A percentile compares a stretch with the other conserved stretches of the same genome.
Conservation (phyloP, 2,329 filamentous ascomycete genomes). For the Colletotrichum higginsianum region DNA sequence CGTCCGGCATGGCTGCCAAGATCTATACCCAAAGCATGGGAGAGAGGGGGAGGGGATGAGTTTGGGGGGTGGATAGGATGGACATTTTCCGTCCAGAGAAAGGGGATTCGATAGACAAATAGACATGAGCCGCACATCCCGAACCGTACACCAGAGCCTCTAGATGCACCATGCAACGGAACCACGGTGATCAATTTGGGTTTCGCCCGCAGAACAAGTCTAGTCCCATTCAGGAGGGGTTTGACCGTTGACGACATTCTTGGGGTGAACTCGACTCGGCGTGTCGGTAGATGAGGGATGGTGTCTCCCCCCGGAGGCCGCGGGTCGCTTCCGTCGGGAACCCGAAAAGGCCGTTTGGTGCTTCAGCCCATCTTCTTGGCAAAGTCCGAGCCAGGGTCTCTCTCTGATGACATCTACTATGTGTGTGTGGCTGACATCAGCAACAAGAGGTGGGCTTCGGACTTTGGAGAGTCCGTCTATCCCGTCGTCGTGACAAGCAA, state of each 20-base stretch:
- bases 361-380: conserved; percentile 11
- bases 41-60: background rate
- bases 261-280: background rate
- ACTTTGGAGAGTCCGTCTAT: background rate
- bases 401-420: background rate
- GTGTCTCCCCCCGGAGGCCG: conserved; percentile 13
- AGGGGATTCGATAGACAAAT: conserved; percentile 24
- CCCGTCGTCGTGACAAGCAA: too few species aligned
- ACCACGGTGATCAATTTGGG: background rate
- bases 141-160: conserved; percentile 1
- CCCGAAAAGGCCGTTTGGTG: background rate
- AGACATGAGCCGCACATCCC: conserved; percentile 7
- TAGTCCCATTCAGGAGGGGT: background rate
- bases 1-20: conserved; percentile 21
- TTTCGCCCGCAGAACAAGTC: conserved; percentile 15
- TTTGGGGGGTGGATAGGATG: background rate
- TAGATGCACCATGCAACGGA: conserved; percentile 17
- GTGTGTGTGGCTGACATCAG: background rate
- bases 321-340: conserved; percentile 2
- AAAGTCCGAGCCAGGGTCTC: background rate
- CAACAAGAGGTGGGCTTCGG: background rate
- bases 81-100: background rate
- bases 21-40: background rate
- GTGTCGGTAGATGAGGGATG: background rate
- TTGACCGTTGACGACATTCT: background rate